phyloP scores from a whole-genome alignment of 805 yeast species.

The Saccharomycopsis lassenensis region DNA sequence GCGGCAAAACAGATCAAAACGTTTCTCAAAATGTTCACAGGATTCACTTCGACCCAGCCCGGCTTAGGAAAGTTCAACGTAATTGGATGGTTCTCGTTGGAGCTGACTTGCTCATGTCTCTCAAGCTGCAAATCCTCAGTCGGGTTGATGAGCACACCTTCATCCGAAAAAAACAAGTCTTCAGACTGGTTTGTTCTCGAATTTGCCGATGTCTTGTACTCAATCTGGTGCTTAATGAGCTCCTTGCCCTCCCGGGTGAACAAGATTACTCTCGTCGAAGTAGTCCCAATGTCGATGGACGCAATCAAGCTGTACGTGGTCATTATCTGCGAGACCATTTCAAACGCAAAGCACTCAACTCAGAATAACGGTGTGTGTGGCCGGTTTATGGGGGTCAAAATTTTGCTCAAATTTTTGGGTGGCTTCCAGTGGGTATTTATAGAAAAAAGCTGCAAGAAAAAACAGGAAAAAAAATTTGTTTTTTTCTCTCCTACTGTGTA shows the following conservation, averaged over 20 bases:
- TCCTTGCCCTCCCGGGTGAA: conserved; percentile 67
- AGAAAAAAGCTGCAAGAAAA: no score
- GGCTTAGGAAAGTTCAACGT: conserved; percentile 71
- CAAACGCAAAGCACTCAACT: no score
- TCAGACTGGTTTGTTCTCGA: conserved; percentile 25
- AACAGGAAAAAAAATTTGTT: no score
- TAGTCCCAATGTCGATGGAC: conserved; percentile 83
- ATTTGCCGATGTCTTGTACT: conserved; percentile 65
- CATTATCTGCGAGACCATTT: no score
- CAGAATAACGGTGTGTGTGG: no score
- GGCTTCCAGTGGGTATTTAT: no score
- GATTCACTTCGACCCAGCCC: conserved; percentile 94
- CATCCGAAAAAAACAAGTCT: conserved; percentile 55
- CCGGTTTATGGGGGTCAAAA: no score
- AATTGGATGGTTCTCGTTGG: conserved; percentile 29
- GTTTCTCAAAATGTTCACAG: conserved; percentile 68
- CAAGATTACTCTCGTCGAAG: conserved; percentile 80
- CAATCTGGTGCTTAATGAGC: conserved; percentile 82
- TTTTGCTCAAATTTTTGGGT: no score
- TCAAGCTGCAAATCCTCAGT: conserved; percentile 53
- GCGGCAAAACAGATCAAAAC: conserved; percentile 71
- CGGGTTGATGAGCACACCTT: conserved; percentile 56
- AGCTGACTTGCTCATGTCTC: conserved; percentile 22
- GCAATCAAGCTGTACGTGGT: no score
- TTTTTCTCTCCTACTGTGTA: no score